Evolutionary conservation across 805 yeast species (phyloP), one percentile per base, ranked within the genome.

Genomic region (Wickerhamiella sorbophila): DNA sequence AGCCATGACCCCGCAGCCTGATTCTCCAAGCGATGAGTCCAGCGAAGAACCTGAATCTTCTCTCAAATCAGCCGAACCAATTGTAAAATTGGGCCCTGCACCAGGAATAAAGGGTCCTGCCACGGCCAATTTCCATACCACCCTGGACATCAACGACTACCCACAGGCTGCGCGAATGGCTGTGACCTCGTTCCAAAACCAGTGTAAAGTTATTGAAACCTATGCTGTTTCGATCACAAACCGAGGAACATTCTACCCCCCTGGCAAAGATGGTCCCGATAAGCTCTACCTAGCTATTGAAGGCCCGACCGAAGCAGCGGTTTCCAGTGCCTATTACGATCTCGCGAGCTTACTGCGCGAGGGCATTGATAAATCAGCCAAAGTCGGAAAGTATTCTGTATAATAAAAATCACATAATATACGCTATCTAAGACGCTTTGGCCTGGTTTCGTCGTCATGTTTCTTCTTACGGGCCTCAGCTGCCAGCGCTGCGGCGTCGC

Each of bases 241-340:
- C 41, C 82, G 77, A 54, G 98, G 98, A 14, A 74, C 71, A 47
- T 86, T 64, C 54, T 79, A 80, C 48, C 77, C 85, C 0, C 65
- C 72, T 15, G 79, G 82, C 0, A 62, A 71, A 36, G 62, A 57
- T 10, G 77, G 80, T 2, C 64, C 67, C 3, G 64, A 66, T 15
- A 86, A 84, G 59, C 63, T 88, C 43, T 81, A 80, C 49, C 61
- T 88, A 15, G 64, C 81, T 18, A 74, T 88, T 26, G 97, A 88
- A 57, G 86, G 88, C 2, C 70, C 69, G 14, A 72, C 72, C 5
- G 79, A 77, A 40, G 58, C 61, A 14, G 66, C 75, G 5, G 79
- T 85, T 31, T 31, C 33, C 8, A 31, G n/a, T 15, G 15, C 33
- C 15, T 31, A 9, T 31, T 12, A 21, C 37, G 18, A 20, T 19